Evolutionary conservation across 306 rosid species (phyloP), one percentile per base, ranked within the genome.

Genomic region (Sicyos edulis): DNA sequence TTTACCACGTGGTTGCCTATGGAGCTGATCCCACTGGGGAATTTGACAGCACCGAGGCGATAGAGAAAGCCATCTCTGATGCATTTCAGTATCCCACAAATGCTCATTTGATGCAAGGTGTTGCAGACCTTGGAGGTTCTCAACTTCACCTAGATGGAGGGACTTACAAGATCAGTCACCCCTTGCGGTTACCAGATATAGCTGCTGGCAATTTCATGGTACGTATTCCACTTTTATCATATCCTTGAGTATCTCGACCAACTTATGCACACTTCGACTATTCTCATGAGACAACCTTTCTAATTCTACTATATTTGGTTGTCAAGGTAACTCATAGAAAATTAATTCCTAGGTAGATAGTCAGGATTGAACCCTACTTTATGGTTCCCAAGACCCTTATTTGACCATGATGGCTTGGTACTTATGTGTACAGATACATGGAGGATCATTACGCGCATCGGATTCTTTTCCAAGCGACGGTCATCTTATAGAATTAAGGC

Each of bases 121-220:
- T 82, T 19, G 52, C 64, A 26, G 83, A 82, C 42, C 81, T 82
- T 29, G 86, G 86, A 24, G 86, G 83, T 10, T 1, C 76, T 34
- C 74, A 82, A 57, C 58, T 82, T 42, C 79, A 82, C 64, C 86
- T 82, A 37, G 83, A 79, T 50, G 86, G 86, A n/a, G 83, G 83
- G 26, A 79, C 82, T 7, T 82, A 82, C 75, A 78, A 26, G 82
- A 78, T 82, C 71, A 78, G 80, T 71, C 85, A 75, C 19, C 80
- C 82, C 5, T 47, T 82, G 51, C 78, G 78, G 8, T 76, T 82
- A 29, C 85, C 85, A 2, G 49, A 56, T 19, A 12, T 51, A 11
- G 15, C 80, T 0, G 80, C 54, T 5, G 85, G 82, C 12, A 82
- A 82, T 52, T 72, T 82, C 56, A 78, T 82, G 85, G 80, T 81